A percentile compares a stretch with the other conserved stretches of the same genome.
Evolutionary conservation across 2,329 filamentous ascomycete species (phyloP).

Genomic region (Thielaviopsis musarum): DNA sequence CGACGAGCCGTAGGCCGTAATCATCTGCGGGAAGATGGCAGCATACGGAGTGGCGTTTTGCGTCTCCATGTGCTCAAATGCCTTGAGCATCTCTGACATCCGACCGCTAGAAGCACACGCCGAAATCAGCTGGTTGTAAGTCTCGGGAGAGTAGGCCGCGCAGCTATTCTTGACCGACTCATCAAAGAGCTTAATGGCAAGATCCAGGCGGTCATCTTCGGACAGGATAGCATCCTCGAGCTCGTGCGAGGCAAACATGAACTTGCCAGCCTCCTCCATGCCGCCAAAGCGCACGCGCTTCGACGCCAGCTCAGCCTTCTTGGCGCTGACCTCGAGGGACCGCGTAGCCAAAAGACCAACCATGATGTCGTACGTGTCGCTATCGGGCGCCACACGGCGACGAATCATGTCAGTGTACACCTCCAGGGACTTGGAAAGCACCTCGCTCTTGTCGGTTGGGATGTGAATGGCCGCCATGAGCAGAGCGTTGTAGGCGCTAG

Average conservation of each 20-base stretch:
- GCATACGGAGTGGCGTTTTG: constrained; percentile 58
- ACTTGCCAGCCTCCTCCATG: constrained; percentile 67
- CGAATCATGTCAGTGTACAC: constrained; percentile 94
- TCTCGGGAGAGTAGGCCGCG: constrained; percentile 58
- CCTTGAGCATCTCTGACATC: constrained; percentile 72
- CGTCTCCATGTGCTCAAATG: constrained; percentile 84
- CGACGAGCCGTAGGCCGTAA: constrained; percentile 70
- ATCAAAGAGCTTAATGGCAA: constrained; percentile 75
- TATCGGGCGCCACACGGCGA: constrained; percentile 64
- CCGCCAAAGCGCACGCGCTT: constrained; percentile 74
- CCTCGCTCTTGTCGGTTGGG: constrained; percentile 60
- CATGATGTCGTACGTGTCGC: constrained; percentile 73
- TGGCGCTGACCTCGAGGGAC: constrained; percentile 58
- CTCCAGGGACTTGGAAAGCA: constrained; percentile 80
- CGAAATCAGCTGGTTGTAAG: constrained; percentile 70
- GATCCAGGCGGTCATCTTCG: constrained; percentile 72
- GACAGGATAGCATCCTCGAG: constrained; percentile 70
- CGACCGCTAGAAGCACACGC: constrained; percentile 72
- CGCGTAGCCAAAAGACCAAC: constrained; percentile 67
- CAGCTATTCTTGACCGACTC: constrained; percentile 47
- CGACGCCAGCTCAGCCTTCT: constrained; percentile 60
- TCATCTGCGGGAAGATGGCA: constrained; percentile 81
- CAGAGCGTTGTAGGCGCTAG: constrained; percentile 82
- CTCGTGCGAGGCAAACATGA: constrained; percentile 79
- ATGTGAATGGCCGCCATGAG: constrained; percentile 72